Base-by-base conservation (phyloP, 2,329 filamentous ascomycete genomes). In the Geosmithia flava region DNA sequence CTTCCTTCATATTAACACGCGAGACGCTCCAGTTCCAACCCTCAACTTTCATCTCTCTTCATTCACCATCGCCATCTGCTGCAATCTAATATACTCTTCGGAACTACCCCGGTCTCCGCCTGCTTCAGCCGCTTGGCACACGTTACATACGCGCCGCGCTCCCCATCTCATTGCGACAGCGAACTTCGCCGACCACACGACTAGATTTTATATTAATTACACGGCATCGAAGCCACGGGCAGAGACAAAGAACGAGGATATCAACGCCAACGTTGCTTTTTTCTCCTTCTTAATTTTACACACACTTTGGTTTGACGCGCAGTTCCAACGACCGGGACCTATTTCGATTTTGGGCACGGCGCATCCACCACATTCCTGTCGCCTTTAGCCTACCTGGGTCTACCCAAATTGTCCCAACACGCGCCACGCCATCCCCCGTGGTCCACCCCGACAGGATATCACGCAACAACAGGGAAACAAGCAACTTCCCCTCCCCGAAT, bases 361-460 rank as follows among this genome's bases (percentile, higher is more conserved):
- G 33, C 33, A 37, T 16, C 20, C 20, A 29, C 29, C 37, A 33
- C 45, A 46, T 46, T 46, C 45, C 45, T 46, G 17, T 39, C 20
- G 13, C 42, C 20, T 20, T 19, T 44, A 33, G 44, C 13, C 44
- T 27, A 27, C 23, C 23, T 20, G 23, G 44, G 19, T 44, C 42
- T 16, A 17, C 20, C 46, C 39, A 20, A 48, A 44, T 30, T 23
- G 41, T 41, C n/a, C n/a, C 47, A 33, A 20, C 47, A 20, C 46
- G 41, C 47, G 47, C 47, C 47, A 44, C 37, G 41, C 17, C 47
- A 13, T 44, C 41, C 46, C 27, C 20, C n/a, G 42, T 23, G 23
- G 23, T 27, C 23, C 23, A 27, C 23, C 33, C 15, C 15, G 33
- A 37, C 33, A 37, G 11, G 33, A 37, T 16, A 16, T 37, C 33